Evolutionary conservation across 371 early-diverging fungal genomes (phyloP).

Genomic region (Apophysomyces elegans): DNA sequence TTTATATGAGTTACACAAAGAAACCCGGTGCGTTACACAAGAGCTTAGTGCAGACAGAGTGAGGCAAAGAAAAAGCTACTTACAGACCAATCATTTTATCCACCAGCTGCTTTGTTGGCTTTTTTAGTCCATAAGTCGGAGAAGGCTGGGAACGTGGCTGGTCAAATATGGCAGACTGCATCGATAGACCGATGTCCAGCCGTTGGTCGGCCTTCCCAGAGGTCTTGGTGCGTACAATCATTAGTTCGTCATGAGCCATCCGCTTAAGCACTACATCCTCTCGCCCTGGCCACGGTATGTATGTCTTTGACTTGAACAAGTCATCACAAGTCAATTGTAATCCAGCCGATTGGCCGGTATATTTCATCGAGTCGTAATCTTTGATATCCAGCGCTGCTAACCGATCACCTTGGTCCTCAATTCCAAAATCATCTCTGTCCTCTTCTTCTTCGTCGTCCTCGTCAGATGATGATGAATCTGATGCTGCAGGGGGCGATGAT

Average conservation of each 20-base stretch:
- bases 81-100: constrained; percentile 35
- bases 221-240: constrained; percentile 41
- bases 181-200: constrained; percentile 45
- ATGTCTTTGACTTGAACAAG: constrained; percentile 42
- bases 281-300: constrained; percentile 45
- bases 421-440: constrained; percentile 11
- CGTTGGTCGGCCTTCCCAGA: constrained; percentile 27
- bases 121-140: constrained; percentile 11
- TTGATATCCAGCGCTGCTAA: constrained; percentile 32
- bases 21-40: background rate
- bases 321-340: constrained; percentile 35
- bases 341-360: constrained; percentile 50
- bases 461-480: constrained; percentile 31
- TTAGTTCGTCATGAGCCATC: constrained; percentile 45
- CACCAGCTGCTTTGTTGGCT: constrained; percentile 20
- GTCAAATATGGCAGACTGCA: constrained; percentile 39
- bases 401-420: constrained; percentile 21
- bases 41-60: background rate
- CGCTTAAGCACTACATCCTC: constrained; percentile 40
- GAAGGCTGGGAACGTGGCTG: constrained; percentile 15
- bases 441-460: constrained; percentile 34
- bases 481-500: constrained; percentile 12
- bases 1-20: constrained; percentile 12
- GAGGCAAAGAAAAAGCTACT: constrained; percentile 4
- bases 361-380: constrained; percentile 53